Evolutionary conservation across 2,329 filamentous ascomycete species (phyloP).

Genomic region (Ceratocystis smalleyi): DNA sequence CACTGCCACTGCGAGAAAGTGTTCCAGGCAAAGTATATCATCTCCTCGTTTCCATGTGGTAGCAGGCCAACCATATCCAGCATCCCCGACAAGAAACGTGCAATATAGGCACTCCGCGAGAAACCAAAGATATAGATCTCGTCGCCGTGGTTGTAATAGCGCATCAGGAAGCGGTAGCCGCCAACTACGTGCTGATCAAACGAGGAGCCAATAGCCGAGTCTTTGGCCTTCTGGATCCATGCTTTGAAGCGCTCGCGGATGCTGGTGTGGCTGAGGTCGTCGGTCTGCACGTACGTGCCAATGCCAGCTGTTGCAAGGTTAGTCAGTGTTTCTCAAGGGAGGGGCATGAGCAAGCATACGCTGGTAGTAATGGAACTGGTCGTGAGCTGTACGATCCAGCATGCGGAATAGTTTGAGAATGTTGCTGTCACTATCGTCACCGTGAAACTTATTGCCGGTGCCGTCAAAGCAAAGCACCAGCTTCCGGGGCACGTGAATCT

Average conservation of each 20-base stretch:
- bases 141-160: conserved; percentile 49
- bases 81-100: conserved; percentile 68
- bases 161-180: conserved; percentile 66
- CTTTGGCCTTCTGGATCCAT: conserved; percentile 58
- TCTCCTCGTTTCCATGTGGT: conserved; percentile 69
- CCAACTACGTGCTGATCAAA: conserved; percentile 74
- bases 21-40: conserved; percentile 74
- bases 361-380: conserved; percentile 51
- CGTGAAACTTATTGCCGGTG: conserved; percentile 48
- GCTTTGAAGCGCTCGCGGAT: conserved; percentile 41
- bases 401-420: conserved; percentile 58
- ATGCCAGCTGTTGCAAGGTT: conserved; percentile 40
- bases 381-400: conserved; percentile 45
- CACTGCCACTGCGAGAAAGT: conserved; percentile 61
- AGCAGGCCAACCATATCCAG: conserved; percentile 67
- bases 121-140: conserved; percentile 62
- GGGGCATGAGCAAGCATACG: conserved; percentile 28
- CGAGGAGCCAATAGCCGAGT: conserved; percentile 63
- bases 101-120: conserved; percentile 57
- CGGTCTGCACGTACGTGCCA: conserved; percentile 54
- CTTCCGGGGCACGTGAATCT: conserved; percentile 26
- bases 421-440: conserved; percentile 47
- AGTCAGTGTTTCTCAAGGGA: conserved; percentile 6
- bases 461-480: conserved; percentile 48
- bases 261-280: conserved; percentile 42